A percentile compares a stretch with the other conserved stretches of the same genome.
Conservation (phyloP, 805 yeast genomes). For the Pichia pseudocactophila region DNA sequence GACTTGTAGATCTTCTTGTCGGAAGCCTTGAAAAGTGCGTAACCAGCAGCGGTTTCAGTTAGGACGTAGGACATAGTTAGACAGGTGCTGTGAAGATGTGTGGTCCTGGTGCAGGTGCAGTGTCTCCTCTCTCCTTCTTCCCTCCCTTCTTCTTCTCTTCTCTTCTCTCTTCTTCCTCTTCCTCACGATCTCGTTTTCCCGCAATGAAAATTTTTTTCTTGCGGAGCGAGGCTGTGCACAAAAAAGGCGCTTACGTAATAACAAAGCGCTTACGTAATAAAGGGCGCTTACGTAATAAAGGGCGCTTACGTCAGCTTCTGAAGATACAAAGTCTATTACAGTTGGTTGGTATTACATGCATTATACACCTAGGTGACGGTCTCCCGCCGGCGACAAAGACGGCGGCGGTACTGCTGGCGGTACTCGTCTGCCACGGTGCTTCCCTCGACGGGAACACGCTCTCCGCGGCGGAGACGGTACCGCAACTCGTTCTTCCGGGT, state of each 20-base stretch:
- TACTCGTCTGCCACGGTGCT: no score
- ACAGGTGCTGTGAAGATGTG: background rate
- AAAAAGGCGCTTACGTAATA: background rate
- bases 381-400: no score
- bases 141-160: no score
- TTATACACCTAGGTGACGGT: no score
- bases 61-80: constrained; percentile 69
- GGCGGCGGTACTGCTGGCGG: no score
- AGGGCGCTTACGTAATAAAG: no score
- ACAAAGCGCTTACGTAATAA: background rate
- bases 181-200: background rate
- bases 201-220: background rate
- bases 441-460: no score
- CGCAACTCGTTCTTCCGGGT: no score
- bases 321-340: no score
- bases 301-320: no score
- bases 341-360: no score
- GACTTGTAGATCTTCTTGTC: constrained; percentile 96
- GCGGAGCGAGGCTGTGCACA: background rate
- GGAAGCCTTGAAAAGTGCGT: constrained; percentile 93
- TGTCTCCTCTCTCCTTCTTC: background rate
- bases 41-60: constrained; percentile 98
- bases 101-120: background rate
- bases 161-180: background rate
- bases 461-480: no score